phyloP scores from a whole-genome alignment of 1,139 yeast genomes.

The Taiozyma onychis region DNA sequence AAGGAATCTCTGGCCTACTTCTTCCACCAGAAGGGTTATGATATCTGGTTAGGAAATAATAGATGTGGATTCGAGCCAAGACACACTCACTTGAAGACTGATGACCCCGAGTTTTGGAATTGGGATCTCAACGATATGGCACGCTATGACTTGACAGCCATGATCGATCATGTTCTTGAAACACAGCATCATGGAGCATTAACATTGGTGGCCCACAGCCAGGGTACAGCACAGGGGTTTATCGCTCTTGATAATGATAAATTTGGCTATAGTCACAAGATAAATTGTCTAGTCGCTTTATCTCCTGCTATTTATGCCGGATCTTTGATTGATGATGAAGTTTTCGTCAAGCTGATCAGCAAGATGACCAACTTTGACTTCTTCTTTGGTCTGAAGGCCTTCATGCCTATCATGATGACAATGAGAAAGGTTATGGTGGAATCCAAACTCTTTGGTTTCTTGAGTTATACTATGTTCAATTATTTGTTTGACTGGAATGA shows the following conservation, averaged over 20 bases:
- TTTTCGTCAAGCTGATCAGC: slow-evolving; percentile 40
- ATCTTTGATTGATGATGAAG: slow-evolving; percentile 49
- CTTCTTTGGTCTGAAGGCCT: slow-evolving; percentile 57
- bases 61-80: slow-evolving; percentile 77
- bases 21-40: slow-evolving; percentile 60
- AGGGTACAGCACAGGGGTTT: slow-evolving; percentile 86
- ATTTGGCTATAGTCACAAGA: slow-evolving; percentile 38
- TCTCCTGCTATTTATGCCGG: slow-evolving; percentile 95
- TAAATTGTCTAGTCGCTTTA: slow-evolving; percentile 67
- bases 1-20: slow-evolving; percentile 66
- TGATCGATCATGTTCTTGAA: slow-evolving; percentile 55
- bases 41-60: slow-evolving; percentile 93
- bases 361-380: slow-evolving; percentile 33
- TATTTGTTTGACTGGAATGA: slow-evolving; percentile 86
- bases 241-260: slow-evolving; percentile 47
- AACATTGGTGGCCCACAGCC: slow-evolving; percentile 77
- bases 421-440: slow-evolving; percentile 41
- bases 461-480: slow-evolving; percentile 76
- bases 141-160: slow-evolving; percentile 64
- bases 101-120: slow-evolving; percentile 61
- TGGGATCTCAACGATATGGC: slow-evolving; percentile 90
- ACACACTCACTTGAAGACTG: slow-evolving; percentile 41
- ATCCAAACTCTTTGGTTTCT: slow-evolving; percentile 47
- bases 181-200: slow-evolving; percentile 37
- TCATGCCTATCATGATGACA: slow-evolving; percentile 52